phyloP scores from a whole-genome alignment of 192 early-diverging fungal genomes.

The Coemansia sp. region DNA sequence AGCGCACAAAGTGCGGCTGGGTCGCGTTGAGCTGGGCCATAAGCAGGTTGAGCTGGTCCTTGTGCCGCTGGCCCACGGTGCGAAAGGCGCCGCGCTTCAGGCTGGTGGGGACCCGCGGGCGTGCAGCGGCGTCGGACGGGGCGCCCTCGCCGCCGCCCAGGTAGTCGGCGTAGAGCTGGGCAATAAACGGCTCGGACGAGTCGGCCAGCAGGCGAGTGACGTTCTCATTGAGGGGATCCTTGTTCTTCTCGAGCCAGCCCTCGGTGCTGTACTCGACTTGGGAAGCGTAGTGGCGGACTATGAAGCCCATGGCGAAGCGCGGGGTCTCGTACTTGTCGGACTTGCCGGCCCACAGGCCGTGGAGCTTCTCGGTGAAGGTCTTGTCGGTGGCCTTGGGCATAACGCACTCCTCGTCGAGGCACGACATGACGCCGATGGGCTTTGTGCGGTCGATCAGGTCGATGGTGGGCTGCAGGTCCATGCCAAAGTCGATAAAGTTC shows the following conservation, averaged over 20 bases:
- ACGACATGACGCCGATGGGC: constrained; percentile 94
- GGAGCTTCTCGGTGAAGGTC: constrained; percentile 89
- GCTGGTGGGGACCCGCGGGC: constrained; percentile 28
- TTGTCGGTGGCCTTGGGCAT: constrained; percentile 93
- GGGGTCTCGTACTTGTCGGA: constrained; percentile 82
- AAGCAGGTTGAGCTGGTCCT: constrained; percentile 82
- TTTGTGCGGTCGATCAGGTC: constrained; percentile 96
- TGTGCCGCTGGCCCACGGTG: constrained; percentile 91
- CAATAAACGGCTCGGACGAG: constrained; percentile 74
- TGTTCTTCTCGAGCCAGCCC: constrained; percentile 98
- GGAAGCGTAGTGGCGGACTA: constrained; percentile 90
- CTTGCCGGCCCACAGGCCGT: constrained; percentile 81
- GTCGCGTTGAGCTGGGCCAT: constrained; percentile 91
- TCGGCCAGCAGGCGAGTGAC: constrained; percentile 79
- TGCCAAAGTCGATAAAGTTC: constrained; percentile 96
- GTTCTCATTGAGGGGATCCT: constrained; percentile 95
- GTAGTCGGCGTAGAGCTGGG: constrained; percentile 78
- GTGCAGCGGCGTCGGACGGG: background rate
- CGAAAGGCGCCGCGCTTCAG: constrained; percentile 84
- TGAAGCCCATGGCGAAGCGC: constrained; percentile 84
- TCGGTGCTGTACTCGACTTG: constrained; percentile 86
- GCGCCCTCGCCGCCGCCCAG: constrained; percentile 41
- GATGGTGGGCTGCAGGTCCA: constrained; percentile 96
- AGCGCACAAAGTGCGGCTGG: constrained; percentile 96
- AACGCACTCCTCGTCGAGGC: constrained; percentile 97